These are phyloP conservation scores for Solanum dulcamara DNA, from an alignment of 257 asterid genomes.

Conservation along the genomic window DNA sequence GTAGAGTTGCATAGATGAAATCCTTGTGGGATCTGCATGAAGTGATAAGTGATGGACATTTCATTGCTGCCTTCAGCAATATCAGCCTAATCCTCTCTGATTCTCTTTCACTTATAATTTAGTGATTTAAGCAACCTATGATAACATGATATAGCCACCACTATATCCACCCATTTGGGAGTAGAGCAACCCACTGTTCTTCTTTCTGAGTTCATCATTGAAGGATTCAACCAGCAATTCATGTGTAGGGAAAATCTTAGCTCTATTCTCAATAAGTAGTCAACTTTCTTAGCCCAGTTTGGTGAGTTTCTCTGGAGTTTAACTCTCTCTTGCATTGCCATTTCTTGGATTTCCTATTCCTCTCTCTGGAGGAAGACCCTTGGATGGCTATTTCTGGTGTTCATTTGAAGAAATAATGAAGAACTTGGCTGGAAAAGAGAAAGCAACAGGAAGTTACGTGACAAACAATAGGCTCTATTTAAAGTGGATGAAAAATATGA, in stretches of 20 bases:
- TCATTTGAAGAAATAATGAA: background rate
- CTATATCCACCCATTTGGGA: conserved; percentile 31
- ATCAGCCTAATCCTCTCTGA: background rate
- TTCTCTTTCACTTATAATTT: conserved; percentile 43
- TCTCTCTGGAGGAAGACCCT: background rate
- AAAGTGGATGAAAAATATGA: background rate
- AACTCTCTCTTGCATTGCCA: conserved; percentile 5
- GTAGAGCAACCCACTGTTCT: conserved; percentile 51
- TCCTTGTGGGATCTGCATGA: background rate
- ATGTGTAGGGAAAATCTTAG: conserved; percentile 63
- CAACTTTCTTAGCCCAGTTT: conserved; percentile 34
- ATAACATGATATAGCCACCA: conserved; percentile 69
- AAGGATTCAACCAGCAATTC: conserved; percentile 68
- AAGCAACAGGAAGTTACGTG: background rate
- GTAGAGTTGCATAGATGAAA: background rate
- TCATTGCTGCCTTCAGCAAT: background rate
- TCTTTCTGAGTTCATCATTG: conserved; percentile 49
- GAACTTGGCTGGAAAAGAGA: background rate
- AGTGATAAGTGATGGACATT: background rate
- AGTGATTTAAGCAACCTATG: conserved; percentile 68
- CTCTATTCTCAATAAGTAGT: conserved; percentile 63
- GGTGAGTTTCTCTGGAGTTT: conserved; percentile 47
- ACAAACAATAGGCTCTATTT: background rate
- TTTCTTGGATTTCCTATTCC: background rate
- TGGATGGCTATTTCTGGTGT: background rate